Evolutionary conservation across 2,329 filamentous ascomycete genomes (phyloP).

Genomic region (Neurospora sp.): DNA sequence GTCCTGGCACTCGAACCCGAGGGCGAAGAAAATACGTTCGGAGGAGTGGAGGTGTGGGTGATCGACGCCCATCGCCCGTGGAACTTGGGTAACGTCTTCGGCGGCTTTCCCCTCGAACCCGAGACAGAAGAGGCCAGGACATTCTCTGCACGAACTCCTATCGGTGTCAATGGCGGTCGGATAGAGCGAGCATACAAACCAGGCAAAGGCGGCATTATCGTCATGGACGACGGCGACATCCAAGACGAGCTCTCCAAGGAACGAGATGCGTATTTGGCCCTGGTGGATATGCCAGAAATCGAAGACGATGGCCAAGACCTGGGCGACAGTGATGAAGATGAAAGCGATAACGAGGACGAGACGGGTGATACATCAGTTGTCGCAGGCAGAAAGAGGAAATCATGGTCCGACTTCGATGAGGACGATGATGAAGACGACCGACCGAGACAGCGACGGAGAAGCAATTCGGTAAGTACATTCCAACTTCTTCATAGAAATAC

Average conservation of each 20-base stretch:
- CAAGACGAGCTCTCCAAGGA: conserved; percentile 68
- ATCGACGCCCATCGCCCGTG: conserved; percentile 85
- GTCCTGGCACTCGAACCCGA: conserved; percentile 66
- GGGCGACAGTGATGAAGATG: conserved; percentile 47
- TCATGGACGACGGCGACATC: conserved; percentile 94
- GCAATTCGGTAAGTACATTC: conserved; percentile 62
- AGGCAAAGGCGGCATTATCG: conserved; percentile 77
- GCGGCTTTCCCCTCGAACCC: conserved; percentile 52
- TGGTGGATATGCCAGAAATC: conserved; percentile 83
- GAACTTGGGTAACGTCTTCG: conserved; percentile 92
- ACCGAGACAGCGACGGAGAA: conserved; percentile 70
- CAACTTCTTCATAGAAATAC: conserved; percentile 1
- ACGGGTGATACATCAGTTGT: conserved; percentile 18
- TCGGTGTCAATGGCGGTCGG: conserved; percentile 63
- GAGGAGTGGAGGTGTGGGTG: conserved; percentile 91
- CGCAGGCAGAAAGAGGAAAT: conserved; percentile 65
- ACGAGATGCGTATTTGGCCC: conserved; percentile 71
- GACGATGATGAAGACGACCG: conserved; percentile 59
- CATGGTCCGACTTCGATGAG: conserved; percentile 61
- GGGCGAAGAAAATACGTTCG: conserved; percentile 56
- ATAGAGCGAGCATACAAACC: conserved; percentile 64
- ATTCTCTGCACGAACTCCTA: conserved; percentile 41
- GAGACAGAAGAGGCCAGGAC: conserved; percentile 35
- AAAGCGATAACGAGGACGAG: conserved; percentile 44
- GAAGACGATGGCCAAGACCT: conserved; percentile 61